Conservation (phyloP, 1,284 basidiomycete species). For the Marasmius oreades region DNA sequence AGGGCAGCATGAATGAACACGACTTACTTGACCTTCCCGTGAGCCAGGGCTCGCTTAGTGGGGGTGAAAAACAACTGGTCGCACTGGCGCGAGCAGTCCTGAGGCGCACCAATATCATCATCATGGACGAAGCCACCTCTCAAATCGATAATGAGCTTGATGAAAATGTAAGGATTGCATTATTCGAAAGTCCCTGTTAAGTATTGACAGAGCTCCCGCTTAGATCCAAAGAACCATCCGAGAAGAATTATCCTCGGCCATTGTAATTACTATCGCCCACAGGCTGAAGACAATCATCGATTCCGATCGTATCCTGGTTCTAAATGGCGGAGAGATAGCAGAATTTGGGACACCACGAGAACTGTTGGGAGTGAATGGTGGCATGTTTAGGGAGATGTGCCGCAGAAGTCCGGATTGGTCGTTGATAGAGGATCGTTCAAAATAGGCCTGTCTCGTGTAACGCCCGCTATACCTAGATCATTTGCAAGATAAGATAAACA, state of each 20-base stretch:
- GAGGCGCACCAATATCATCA: conserved; percentile 73
- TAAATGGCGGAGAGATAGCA: conserved; percentile 62
- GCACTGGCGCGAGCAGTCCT: conserved; percentile 74
- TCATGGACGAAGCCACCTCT: conserved; percentile 84
- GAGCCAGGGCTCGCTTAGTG: conserved; percentile 67
- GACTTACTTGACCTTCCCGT: conserved; percentile 60
- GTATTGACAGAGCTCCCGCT: conserved; percentile 4
- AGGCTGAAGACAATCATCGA: conserved; percentile 71
- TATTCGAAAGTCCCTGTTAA: conserved; percentile 4
- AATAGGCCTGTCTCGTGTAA: neutral
- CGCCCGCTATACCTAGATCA: no score
- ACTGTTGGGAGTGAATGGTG: conserved; percentile 53
- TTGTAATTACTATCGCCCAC: conserved; percentile 85
- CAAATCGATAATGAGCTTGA: conserved; percentile 74
- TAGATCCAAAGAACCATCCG: conserved; percentile 81
- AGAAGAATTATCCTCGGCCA: conserved; percentile 67
- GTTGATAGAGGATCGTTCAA: conserved; percentile 9
- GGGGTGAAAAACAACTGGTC: conserved; percentile 80
- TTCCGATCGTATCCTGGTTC: conserved; percentile 79
- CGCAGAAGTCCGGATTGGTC: conserved; percentile 59
- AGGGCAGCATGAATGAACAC: conserved; percentile 27
- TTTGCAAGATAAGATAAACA: no score
- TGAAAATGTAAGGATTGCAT: conserved; percentile 42
- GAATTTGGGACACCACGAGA: conserved; percentile 71
- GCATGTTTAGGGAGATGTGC: conserved; percentile 73